Evolutionary conservation across 306 rosid genomes (phyloP), one percentile per base, ranked within the genome.

Genomic region (Prunus padus): DNA sequence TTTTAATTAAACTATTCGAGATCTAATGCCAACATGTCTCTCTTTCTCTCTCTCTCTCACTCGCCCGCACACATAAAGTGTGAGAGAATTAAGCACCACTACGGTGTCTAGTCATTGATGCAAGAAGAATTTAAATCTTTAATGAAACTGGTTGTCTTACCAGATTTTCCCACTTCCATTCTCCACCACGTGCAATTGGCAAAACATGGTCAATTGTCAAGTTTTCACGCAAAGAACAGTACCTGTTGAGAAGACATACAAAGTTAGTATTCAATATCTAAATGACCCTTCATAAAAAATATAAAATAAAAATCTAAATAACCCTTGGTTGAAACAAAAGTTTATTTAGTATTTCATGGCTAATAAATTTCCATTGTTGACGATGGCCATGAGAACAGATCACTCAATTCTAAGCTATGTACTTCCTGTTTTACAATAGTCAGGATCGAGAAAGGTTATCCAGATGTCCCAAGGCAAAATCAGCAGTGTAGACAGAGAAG

Each of bases 101-200:
- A 11, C 0, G 31, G 45, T 13, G 12, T 11, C 26, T 65, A 37
- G n/a, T 22, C 47, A 49, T 26, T 49, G 15, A 49, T 49, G 45
- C 74, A 51, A 51, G 19, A 51, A 51, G 31, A 50, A 16, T 51
- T 69, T 18, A 22, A 69, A 69, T 4, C 25, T 69, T 26, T 6
- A 15, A 49, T 49, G 45, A 11, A 68, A 14, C 1, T 20, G 33
- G 30, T 78, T 4, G 51, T 60, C 91, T 81, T 81, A 94, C 98
- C 86, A 94, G 88, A 81, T 94, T 94, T 72, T 94, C 97, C 98
- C 98, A 92, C 63, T 84, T 85, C 98, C 97, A 94, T 85, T 84
- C 88, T 83, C 98, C 98, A 33, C 98, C 98, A 30, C 79, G 84
- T 60, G 96, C 88, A 59, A 71, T 65, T 19, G 97, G 97, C 62